These are phyloP conservation scores for Diplotaxis tenuifolia DNA, from an alignment of 345 rosid species.

Conservation along the genomic window DNA sequence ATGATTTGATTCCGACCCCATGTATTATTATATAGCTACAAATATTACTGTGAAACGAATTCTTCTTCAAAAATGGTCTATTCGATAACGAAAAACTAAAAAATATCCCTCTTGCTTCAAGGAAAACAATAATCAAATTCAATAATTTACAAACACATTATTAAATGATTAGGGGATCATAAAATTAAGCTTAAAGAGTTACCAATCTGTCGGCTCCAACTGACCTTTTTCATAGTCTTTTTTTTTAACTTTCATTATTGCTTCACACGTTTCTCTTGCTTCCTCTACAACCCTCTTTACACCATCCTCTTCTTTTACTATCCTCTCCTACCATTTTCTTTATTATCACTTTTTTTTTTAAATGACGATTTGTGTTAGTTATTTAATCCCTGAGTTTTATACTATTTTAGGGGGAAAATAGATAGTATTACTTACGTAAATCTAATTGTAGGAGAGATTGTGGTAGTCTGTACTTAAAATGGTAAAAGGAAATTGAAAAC, in stretches of 20 bases:
- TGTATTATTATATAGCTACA: background rate
- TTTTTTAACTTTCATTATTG: conserved; percentile 31
- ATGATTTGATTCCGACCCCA: background rate
- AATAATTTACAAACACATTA: conserved; percentile 10
- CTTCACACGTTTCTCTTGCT: conserved; percentile 31
- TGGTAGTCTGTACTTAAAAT: conserved; percentile 6
- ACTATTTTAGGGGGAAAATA: no score
- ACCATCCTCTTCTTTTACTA: no score
- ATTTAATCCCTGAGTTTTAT: no score
- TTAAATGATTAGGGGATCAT: conserved; percentile 29
- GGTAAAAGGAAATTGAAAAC: conserved; percentile 5
- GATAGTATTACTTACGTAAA: no score
- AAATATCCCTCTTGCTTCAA: conserved; percentile 35
- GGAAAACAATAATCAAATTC: conserved; percentile 19
- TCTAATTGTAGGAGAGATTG: no score
- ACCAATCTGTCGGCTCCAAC: conserved; percentile 18
- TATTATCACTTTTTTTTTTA: no score
- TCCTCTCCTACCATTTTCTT: no score
- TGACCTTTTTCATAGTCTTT: conserved; percentile 22
- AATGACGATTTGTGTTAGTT: no score
- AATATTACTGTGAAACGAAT: background rate
- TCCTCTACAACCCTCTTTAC: conserved; percentile 25
- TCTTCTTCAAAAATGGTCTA: background rate
- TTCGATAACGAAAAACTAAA: background rate
- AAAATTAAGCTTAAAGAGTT: conserved; percentile 33